Percentiles rank a stretch among this genome's conserved stretches.
Conservation (phyloP, 2,329 filamentous ascomycete genomes). For the Monosporascus sp. region DNA sequence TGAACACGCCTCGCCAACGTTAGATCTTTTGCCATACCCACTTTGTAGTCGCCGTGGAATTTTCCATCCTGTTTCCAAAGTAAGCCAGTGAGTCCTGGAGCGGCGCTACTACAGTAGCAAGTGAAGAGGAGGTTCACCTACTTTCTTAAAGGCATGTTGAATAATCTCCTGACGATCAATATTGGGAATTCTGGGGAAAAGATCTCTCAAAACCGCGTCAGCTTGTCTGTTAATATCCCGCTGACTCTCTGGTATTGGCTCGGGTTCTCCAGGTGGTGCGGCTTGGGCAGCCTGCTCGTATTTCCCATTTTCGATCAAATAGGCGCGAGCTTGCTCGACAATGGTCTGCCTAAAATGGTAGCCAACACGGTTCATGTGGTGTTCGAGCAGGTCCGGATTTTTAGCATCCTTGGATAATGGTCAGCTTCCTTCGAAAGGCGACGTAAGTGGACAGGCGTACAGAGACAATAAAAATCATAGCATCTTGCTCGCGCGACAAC, state of each 20-base stretch:
- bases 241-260: slow-evolving; percentile 55
- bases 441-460: slow-evolving; percentile 33
- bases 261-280: slow-evolving; percentile 33
- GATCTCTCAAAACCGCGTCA: slow-evolving; percentile 55
- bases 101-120: background rate
- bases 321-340: slow-evolving; percentile 46
- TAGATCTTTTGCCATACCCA: slow-evolving; percentile 51
- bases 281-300: slow-evolving; percentile 19
- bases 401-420: slow-evolving; percentile 24
- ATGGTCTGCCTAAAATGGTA: slow-evolving; percentile 56
- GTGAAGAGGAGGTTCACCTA: slow-evolving; percentile 26
- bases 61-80: slow-evolving; percentile 36
- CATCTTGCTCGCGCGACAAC: slow-evolving; percentile 54
- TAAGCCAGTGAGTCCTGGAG: background rate
- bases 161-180: slow-evolving; percentile 59
- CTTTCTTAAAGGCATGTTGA: slow-evolving; percentile 57
- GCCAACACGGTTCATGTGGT: slow-evolving; percentile 54
- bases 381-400: slow-evolving; percentile 33
- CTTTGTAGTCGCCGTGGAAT: slow-evolving; percentile 48
- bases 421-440: slow-evolving; percentile 9
- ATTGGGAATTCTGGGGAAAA: slow-evolving; percentile 61
- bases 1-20: slow-evolving; percentile 57
- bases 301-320: slow-evolving; percentile 17
- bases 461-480: slow-evolving; percentile 62
- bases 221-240: slow-evolving; percentile 57